A percentile compares a stretch with the other conserved stretches of the same genome.
phyloP scores from a whole-genome alignment of 495 filamentous ascomycete species.

The Trichoderma erinaceum region DNA sequence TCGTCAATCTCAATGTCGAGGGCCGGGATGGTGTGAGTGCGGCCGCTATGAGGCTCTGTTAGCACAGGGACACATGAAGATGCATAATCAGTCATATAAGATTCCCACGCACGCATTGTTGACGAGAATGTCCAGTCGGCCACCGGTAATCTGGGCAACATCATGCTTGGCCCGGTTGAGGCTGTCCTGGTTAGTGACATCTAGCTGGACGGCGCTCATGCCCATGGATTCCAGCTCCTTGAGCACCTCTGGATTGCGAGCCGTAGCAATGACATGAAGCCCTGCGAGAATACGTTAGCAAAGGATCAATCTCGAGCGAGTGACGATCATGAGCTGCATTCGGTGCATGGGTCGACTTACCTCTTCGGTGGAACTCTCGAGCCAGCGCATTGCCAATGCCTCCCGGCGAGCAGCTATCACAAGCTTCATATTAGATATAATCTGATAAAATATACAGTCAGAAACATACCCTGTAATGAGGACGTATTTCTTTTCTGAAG shows the following conservation, averaged over 20 bases:
- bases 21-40: slow-evolving; percentile 44
- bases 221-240: slow-evolving; percentile 39
- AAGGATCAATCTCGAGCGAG: slow-evolving; percentile 1
- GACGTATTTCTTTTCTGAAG: slow-evolving; percentile 41
- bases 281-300: slow-evolving; percentile 25
- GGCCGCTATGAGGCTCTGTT: slow-evolving; percentile 33
- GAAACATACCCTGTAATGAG: slow-evolving; percentile 43
- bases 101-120: slow-evolving; percentile 53
- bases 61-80: background rate
- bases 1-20: slow-evolving; percentile 47
- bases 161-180: slow-evolving; percentile 42
- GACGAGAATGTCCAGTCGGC: slow-evolving; percentile 56
- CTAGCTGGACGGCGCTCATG: slow-evolving; percentile 42
- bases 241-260: slow-evolving; percentile 41
- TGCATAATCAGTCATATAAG: background rate
- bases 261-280: slow-evolving; percentile 50
- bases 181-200: slow-evolving; percentile 46
- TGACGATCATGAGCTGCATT: background rate
- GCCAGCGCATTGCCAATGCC: slow-evolving; percentile 48
- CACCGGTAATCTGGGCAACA: slow-evolving; percentile 46
- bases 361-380: slow-evolving; percentile 44
- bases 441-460: background rate
- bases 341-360: slow-evolving; percentile 22
- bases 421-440: background rate
- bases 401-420: slow-evolving; percentile 44